Evolutionary conservation across 352 stramenopile species (phyloP), one percentile per base, ranked within the genome.

Genomic region (Phytophthora colocasiae): DNA sequence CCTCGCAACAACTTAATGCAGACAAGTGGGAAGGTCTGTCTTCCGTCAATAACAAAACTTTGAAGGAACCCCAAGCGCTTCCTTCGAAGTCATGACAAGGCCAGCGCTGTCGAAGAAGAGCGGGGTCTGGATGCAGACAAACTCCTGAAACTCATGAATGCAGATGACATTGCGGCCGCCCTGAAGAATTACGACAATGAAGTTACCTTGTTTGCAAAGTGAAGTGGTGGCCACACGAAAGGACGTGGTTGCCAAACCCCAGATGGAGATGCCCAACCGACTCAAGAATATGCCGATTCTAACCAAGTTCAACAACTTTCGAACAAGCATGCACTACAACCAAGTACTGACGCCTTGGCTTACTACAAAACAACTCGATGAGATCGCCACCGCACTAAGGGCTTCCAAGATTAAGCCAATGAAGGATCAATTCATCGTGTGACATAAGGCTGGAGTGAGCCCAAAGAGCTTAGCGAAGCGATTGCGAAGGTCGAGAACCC

Each of bases 361-460:
- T 12, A 14, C 44, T 12, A 62, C 51, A 4, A 57, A 62, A 34
- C 26, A 4, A 1, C 50, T 68, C 10, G 43, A 68, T 22, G 51
- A 46, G 8, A 17, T 55, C 0, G 6, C 38, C 10, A 29, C 15
- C 0, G 6, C 14, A 15, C 7, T 67, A 1, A 5, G 40, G 41
- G n/a, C 6, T 2, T 32, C 6, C 11, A n/a, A 39, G 0, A 22
- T 29, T 3, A 44, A 12, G 4, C 34, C 27, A 8, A 22, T 55
- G 32, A 32, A 2, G 15, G n/a, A 49, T 12, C 19, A 41, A 6
- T 60, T 66, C 26, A 6, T 3, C 1, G 22, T 6, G 12, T 66
- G 49, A 31, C 54, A 55, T 8, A 29, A 6, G 0, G 17, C 9
- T 2, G 48, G 32, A 17, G 49, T 38, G 26, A 63, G 24, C 0